Evolutionary conservation across 2,329 filamentous ascomycete genomes (phyloP).

Genomic region (Biscogniauxia sp.): DNA sequence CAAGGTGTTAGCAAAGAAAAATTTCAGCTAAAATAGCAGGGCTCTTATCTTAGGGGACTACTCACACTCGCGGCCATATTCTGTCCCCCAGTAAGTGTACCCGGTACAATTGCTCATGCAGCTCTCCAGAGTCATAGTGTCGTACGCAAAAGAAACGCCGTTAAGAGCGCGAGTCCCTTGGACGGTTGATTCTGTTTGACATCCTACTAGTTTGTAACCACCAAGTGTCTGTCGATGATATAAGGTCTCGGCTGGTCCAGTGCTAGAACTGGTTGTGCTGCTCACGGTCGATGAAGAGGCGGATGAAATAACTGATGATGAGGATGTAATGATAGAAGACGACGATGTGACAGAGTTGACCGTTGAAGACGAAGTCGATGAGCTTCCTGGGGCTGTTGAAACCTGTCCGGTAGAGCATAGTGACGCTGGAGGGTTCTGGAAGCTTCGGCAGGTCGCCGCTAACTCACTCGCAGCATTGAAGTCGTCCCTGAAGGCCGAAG

Average conservation of each 20-base stretch:
- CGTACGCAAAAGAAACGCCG: constrained; percentile 40
- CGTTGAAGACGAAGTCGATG: constrained; percentile 17
- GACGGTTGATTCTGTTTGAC: constrained; percentile 45
- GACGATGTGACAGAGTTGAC: constrained; percentile 6
- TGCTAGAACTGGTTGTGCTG: constrained; percentile 29
- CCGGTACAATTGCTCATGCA: constrained; percentile 46
- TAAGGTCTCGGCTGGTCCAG: constrained; percentile 31
- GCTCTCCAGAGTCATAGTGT: constrained; percentile 49
- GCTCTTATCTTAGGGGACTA: constrained; percentile 38
- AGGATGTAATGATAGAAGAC: not conserved
- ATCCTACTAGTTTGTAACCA: constrained; percentile 45
- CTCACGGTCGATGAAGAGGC: constrained; percentile 14
- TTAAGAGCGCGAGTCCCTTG: constrained; percentile 41
- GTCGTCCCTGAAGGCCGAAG: constrained; percentile 38
- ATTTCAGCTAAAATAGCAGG: not conserved
- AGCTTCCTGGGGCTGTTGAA: constrained; percentile 16
- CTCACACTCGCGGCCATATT: constrained; percentile 51
- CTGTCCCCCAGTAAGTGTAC: constrained; percentile 49
- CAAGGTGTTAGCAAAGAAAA: not conserved
- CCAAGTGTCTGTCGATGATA: constrained; percentile 40
- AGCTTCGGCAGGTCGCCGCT: constrained; percentile 42
- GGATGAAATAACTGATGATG: not conserved
- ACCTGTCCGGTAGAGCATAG: constrained; percentile 21
- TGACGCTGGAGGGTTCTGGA: constrained; percentile 36
- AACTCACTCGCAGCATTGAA: constrained; percentile 49